Conservation (phyloP, 2,329 filamentous ascomycete species). For the Ophiostoma populinum region DNA sequence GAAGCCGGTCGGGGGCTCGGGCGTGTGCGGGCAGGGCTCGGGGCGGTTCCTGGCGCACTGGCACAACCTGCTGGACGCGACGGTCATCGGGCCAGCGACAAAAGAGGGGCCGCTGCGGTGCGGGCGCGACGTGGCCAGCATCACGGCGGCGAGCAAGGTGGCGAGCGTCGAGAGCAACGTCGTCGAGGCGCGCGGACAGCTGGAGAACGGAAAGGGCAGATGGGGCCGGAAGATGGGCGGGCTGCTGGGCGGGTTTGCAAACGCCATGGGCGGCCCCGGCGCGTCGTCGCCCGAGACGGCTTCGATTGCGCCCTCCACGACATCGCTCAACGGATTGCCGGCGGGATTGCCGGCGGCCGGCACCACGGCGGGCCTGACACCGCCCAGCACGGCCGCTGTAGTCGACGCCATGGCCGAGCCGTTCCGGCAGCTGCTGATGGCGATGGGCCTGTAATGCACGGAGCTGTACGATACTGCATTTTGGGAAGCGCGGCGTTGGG, state of each 20-base stretch:
- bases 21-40: constrained; percentile 31
- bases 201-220: background rate
- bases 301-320: constrained; percentile 1
- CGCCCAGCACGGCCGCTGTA: constrained; percentile 3
- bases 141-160: constrained; percentile 17
- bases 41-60: constrained; percentile 57
- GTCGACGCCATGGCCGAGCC: constrained; percentile 3
- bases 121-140: constrained; percentile 31
- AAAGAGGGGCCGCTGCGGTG: constrained; percentile 32
- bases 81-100: constrained; percentile 38
- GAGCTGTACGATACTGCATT: background rate
- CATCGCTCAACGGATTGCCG: no score
- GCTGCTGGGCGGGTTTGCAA: constrained; percentile 2
- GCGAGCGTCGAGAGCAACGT: constrained; percentile 7
- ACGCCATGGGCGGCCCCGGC: constrained; percentile 4
- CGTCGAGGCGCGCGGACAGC: no score
- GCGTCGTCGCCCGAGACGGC: constrained; percentile 1
- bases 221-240: constrained; percentile 1
- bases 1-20: background rate
- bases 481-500: background rate
- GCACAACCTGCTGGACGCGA: constrained; percentile 55
- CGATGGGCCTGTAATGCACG: no score
- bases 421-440: constrained; percentile 3
- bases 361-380: background rate
- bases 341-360: no score